Evolutionary conservation across 1,284 basidiomycete genomes (phyloP).

Genomic region (Ganoderma leucocontextum): DNA sequence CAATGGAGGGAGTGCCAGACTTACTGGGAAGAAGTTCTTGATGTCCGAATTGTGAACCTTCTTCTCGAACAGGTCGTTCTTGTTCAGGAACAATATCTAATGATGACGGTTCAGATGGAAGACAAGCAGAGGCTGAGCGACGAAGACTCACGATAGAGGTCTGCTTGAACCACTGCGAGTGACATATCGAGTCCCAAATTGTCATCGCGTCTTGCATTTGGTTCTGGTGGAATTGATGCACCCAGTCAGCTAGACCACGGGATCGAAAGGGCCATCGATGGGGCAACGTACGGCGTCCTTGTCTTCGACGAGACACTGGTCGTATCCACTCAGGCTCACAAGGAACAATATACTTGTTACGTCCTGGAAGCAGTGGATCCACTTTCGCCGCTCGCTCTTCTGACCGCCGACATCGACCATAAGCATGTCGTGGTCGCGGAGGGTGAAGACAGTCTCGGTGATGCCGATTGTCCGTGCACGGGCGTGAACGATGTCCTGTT

Average conservation of each 20-base stretch:
- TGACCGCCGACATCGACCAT: slow-evolving; percentile 95
- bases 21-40: slow-evolving; percentile 84
- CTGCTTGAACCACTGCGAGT: slow-evolving; percentile 92
- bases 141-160: slow-evolving; percentile 80
- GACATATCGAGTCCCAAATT: slow-evolving; percentile 94
- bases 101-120: slow-evolving; percentile 12
- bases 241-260: neutral
- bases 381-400: slow-evolving; percentile 89
- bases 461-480: slow-evolving; percentile 93
- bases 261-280: neutral
- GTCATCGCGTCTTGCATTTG: slow-evolving; percentile 98
- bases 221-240: slow-evolving; percentile 58
- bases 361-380: slow-evolving; percentile 89
- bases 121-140: slow-evolving; percentile 12
- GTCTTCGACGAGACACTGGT: slow-evolving; percentile 94
- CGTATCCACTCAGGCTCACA: slow-evolving; percentile 89
- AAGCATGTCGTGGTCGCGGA: slow-evolving; percentile 78
- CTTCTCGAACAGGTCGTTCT: slow-evolving; percentile 88
- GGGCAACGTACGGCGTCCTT: slow-evolving; percentile 77
- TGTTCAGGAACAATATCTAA: slow-evolving; percentile 92
- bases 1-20: slow-evolving; percentile 36
- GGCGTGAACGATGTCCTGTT: slow-evolving; percentile 88
- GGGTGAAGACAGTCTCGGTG: slow-evolving; percentile 89
- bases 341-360: slow-evolving; percentile 90
- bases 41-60: slow-evolving; percentile 88